Base-by-base conservation (phyloP, 805 yeast species). In the Starmerella vitae region DNA sequence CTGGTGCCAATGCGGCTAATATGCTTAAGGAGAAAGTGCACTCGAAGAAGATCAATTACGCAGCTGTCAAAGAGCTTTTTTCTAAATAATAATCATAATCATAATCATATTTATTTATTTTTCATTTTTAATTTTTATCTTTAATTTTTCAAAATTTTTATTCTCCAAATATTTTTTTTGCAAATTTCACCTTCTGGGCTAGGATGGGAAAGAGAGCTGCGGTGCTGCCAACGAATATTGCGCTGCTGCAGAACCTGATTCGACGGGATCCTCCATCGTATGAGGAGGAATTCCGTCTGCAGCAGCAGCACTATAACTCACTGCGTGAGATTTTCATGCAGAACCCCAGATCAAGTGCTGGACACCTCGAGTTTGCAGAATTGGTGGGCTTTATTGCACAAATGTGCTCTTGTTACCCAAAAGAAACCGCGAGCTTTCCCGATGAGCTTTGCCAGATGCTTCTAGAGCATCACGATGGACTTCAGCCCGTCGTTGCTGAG, bases 191-290 rank as follows among this genome's bases (percentile, higher is more conserved):
- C n/a, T n/a, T n/a, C n/a, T n/a, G n/a, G n/a, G n/a, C n/a, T n/a
- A n/a, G n/a, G n/a, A n/a, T n/a, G n/a, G 71, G 76, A 59, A 76
- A 81, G 63, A 81, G 95, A 71, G 91, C 94, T 20, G 95, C 96
- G 33, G 70, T 86, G 41, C 66, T 88, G 56, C 97, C 97, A 9
- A 81, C 85, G 15, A 91, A 91, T 61, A 80, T 91, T 56, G 86
- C 93, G 28, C 65, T 88, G 46, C 63, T 91, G 44, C 98, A 91
- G 63, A 91, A 91, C 59, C 68, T 91, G 47, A 93, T 91, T 8
- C 78, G 86, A 51, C 70, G 96, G 52, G 98, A 91, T 58, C 96
- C 98, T 2, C 80, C 72, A 51, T 86, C 97, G 0, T 91, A 91
- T 58, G 74, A 75, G 43, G 98, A 91, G 60, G 99, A 91, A 60